Conservation (phyloP, 352 stramenopile species). For the Phytophthora foliorum region DNA sequence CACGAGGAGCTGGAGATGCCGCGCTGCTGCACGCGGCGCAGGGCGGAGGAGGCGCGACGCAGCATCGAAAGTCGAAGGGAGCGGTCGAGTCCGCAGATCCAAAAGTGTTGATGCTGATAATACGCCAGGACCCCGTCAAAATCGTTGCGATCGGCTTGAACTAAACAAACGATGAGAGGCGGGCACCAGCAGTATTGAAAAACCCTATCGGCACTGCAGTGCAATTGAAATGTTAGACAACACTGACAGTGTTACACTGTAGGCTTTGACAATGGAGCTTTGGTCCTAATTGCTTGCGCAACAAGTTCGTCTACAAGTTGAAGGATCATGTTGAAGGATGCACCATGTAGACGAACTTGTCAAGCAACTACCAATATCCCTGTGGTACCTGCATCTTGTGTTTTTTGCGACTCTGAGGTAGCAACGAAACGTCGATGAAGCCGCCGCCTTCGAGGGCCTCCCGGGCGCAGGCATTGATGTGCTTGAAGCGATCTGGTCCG, state of each 20-base stretch:
- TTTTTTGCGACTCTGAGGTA: slow-evolving; percentile 46
- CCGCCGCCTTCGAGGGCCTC: slow-evolving; percentile 65
- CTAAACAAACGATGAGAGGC: not conserved
- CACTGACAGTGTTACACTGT: too few relatives aligned
- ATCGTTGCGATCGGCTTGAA: slow-evolving; percentile 27
- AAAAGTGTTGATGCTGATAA: slow-evolving; percentile 15
- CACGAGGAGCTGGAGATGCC: slow-evolving; percentile 60
- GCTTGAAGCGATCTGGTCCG: slow-evolving; percentile 78
- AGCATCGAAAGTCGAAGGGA: slow-evolving; percentile 10
- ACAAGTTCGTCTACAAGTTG: slow-evolving; percentile 14
- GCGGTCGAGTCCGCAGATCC: slow-evolving; percentile 9
- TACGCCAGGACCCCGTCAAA: slow-evolving; percentile 29
- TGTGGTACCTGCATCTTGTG: slow-evolving; percentile 30
- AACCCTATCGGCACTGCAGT: not conserved
- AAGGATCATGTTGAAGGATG: not conserved
- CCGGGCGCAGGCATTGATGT: slow-evolving; percentile 71
- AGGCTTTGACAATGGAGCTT: too few relatives aligned
- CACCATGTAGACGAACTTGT: slow-evolving; percentile 7
- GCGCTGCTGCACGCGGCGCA: slow-evolving; percentile 40
- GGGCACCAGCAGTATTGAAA: not conserved
- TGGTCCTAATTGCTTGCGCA: not conserved
- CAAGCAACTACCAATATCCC: not conserved
- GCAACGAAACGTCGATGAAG: slow-evolving; percentile 38
- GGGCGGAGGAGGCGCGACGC: slow-evolving; percentile 17
- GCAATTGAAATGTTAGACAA: not conserved